Percentiles rank a stretch among this genome's conserved stretches.
Evolutionary conservation across 108 stramenopile genomes (phyloP).

Genomic region (Conticribra weissflogii): DNA sequence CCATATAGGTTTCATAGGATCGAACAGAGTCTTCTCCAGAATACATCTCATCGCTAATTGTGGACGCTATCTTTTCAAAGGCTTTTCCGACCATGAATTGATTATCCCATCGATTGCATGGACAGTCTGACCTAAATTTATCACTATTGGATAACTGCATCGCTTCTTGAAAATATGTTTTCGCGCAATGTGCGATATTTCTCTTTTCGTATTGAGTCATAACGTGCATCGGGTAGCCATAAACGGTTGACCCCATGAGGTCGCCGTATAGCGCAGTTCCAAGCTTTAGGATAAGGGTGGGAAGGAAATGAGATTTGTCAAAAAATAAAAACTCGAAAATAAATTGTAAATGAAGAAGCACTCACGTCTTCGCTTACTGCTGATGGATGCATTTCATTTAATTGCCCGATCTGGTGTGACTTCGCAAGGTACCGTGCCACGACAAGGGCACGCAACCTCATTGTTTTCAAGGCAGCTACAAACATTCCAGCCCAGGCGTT

Average conservation of each 20-base stretch:
- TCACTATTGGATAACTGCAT: slow-evolving; percentile 34
- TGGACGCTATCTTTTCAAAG: slow-evolving; percentile 80
- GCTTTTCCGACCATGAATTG: slow-evolving; percentile 87
- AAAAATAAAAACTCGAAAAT: too few relatives aligned
- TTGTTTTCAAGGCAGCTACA: slow-evolving; percentile 63
- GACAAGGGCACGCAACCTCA: slow-evolving; percentile 62
- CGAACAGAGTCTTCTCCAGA: slow-evolving; percentile 27
- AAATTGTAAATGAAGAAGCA: too few relatives aligned
- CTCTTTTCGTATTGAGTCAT: slow-evolving; percentile 66
- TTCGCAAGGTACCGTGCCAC: slow-evolving; percentile 50
- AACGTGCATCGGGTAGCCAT: slow-evolving; percentile 74
- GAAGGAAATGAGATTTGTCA: too few relatives aligned
- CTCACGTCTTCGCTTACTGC: slow-evolving; percentile 72
- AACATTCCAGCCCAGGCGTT: slow-evolving; percentile 88
- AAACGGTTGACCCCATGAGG: slow-evolving; percentile 73
- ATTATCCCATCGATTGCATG: slow-evolving; percentile 64
- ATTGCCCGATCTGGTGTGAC: slow-evolving; percentile 44
- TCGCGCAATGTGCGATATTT: slow-evolving; percentile 57
- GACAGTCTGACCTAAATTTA: slow-evolving; percentile 43
- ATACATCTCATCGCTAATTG: slow-evolving; percentile 58
- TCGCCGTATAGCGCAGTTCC: slow-evolving; percentile 69
- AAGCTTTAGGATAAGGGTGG: too few relatives aligned
- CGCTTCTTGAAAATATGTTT: slow-evolving; percentile 62
- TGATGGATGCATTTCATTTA: slow-evolving; percentile 47
- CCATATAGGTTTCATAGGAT: slow-evolving; percentile 68